Base-by-base conservation (phyloP, 139 green algal genomes). In the Desmodesmus armatus region DNA sequence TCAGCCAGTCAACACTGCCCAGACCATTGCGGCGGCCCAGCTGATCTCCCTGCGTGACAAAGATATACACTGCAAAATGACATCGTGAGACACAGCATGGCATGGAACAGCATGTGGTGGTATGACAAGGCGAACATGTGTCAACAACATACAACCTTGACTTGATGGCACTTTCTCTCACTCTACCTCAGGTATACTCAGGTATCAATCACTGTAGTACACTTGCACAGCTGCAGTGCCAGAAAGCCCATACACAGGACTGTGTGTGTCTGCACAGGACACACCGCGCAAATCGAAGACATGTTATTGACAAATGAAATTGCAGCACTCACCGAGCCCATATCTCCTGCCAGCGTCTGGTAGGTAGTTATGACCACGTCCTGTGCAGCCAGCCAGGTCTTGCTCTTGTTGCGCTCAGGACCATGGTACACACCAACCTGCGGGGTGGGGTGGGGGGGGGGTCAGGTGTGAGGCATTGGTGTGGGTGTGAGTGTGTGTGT, bases 321-420 rank as follows among this genome's bases (percentile, higher is more conserved):
- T 74, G 65, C 31, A 51, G 11, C 35, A 23, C 70, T 51, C n/a
- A n/a, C n/a, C n/a, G n/a, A n/a, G 15, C 67, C 66, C 0, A 86
- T 49, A 31, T 95, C 92, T 4, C 53, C 40, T 7, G 51, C 71
- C 43, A 96, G 86, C 15, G 91, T 93, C 17, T 80, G 73, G 62
- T 96, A 96, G 0, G 91, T 93, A 35, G 90, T 93, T 51, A 94
- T 67, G 43, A 96, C 90, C 2, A 97, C 65, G 65, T 96, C 92
- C 19, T 94, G 75, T 3, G 47, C 60, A 23, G 88, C 85, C n/a
- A 97, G 86, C 29, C 89, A 89, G 13, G 63, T 5, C 6, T 80
- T 7, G 13, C 62, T 86, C 51, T 43, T 55, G 80, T 89, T 87
- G 71, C 91, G 87, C 19, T 91, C 69, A 0, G 87, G 73, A 15